phyloP scores from a whole-genome alignment of 495 filamentous ascomycete species.

The Neurospora sp. region DNA sequence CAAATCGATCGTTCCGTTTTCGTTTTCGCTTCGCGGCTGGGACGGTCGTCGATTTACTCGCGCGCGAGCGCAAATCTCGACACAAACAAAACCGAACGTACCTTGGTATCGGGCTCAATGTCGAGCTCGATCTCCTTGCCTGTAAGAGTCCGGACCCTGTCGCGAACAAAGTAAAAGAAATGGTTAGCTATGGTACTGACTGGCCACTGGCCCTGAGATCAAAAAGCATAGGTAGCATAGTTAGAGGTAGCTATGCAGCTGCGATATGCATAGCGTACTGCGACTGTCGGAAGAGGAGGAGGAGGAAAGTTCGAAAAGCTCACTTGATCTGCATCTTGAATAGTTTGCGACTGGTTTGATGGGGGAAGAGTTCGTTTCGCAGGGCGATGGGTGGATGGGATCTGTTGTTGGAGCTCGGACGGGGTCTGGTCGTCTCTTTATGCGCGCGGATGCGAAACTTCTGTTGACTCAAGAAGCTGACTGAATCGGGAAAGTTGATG shows the following conservation, averaged over 20 bases:
- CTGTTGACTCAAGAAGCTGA: background rate
- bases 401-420: background rate
- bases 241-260: background rate
- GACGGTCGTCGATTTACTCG: background rate
- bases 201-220: background rate
- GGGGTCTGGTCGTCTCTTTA: background rate
- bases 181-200: background rate
- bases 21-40: background rate
- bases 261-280: background rate
- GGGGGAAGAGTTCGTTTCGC: background rate
- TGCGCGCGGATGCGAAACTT: background rate
- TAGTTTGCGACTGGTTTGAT: background rate
- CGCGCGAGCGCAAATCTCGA: background rate
- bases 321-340: constrained; percentile 37
- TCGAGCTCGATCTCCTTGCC: constrained; percentile 98
- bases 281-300: background rate
- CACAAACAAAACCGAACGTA: constrained; percentile 25
- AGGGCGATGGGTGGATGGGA: background rate
- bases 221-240: background rate
- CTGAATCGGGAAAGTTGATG: background rate
- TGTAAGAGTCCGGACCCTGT: constrained; percentile 90
- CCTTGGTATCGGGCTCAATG: constrained; percentile 86
- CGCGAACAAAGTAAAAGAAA: background rate
- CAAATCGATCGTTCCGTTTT: background rate
- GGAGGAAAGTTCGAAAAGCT: constrained; percentile 2